Percentiles rank a stretch among this genome's conserved stretches.
Conservation (phyloP, 169 alveolate genomes). For the Eimeria brunetti region DNA sequence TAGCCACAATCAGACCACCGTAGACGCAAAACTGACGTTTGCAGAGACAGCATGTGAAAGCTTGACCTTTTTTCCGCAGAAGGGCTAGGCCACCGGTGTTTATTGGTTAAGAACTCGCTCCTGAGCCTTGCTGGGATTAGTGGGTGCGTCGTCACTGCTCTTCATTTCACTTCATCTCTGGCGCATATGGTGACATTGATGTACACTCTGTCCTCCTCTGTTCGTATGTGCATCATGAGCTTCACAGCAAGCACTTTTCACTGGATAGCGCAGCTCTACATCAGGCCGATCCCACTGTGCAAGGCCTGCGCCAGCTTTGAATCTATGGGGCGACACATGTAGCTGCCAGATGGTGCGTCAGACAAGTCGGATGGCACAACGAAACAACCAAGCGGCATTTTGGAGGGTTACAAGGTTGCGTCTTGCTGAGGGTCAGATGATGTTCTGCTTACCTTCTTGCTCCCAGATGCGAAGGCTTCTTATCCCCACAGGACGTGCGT, state of each 20-base stretch:
- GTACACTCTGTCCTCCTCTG: neutral
- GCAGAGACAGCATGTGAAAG: neutral
- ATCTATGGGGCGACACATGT: neutral
- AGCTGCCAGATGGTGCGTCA: neutral
- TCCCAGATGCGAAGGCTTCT: neutral
- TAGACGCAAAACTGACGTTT: neutral
- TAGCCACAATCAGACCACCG: neutral
- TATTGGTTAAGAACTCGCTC: neutral
- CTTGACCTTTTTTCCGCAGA: neutral
- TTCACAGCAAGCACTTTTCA: neutral
- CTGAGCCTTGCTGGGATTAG: neutral
- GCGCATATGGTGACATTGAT: neutral
- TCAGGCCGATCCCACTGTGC: neutral
- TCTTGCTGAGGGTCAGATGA: neutral
- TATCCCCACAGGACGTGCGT: neutral
- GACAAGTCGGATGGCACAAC: neutral
- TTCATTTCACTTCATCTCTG: neutral
- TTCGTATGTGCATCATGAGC: neutral
- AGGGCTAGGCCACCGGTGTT: neutral
- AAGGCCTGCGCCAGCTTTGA: neutral
- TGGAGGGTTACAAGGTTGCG: neutral
- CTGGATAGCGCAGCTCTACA: neutral
- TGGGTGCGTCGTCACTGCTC: neutral
- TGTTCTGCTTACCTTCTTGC: neutral
- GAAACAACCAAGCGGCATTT: neutral